These are phyloP conservation scores for Coleophoma crateriformis DNA, from an alignment of 2,329 filamentous ascomycete species.

Conservation along the genomic window DNA sequence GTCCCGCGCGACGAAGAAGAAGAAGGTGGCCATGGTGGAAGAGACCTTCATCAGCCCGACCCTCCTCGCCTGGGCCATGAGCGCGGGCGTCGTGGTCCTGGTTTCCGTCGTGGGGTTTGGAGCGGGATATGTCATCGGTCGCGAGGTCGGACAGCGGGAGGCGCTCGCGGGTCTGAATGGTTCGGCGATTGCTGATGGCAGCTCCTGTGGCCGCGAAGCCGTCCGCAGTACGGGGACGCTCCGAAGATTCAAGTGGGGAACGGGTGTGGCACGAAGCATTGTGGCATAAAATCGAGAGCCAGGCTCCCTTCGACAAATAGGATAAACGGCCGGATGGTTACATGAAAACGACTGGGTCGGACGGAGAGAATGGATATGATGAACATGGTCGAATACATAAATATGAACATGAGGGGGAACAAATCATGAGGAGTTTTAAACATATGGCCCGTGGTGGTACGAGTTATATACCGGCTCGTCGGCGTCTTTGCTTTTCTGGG, in stretches of 20 bases:
- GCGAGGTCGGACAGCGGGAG: constrained; percentile 61
- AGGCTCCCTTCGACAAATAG: too few relatives aligned
- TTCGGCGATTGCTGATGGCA: constrained; percentile 8
- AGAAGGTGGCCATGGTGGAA: constrained; percentile 30
- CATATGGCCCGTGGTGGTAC: too few relatives aligned
- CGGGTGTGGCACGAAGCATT: constrained; percentile 17
- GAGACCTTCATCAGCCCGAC: constrained; percentile 49
- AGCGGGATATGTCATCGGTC: constrained; percentile 62
- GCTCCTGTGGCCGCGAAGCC: constrained; percentile 20
- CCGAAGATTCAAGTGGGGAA: constrained; percentile 23
- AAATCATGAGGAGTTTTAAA: too few relatives aligned
- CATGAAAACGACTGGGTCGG: too few relatives aligned
- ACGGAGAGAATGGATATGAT: too few relatives aligned
- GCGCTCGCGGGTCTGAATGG: constrained; percentile 21
- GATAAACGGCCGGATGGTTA: too few relatives aligned
- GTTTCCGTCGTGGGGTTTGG: constrained; percentile 65
- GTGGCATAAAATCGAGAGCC: constrained; percentile 12
- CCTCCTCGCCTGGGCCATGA: constrained; percentile 57
- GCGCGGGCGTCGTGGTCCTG: constrained; percentile 61
- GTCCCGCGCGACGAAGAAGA: constrained; percentile 44
- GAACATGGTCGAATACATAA: too few relatives aligned
- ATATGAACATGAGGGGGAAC: too few relatives aligned
- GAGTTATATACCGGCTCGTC: too few relatives aligned
- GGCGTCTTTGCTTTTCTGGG: too few relatives aligned
- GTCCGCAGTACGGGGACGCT: constrained; percentile 16